Evolutionary conservation across 371 early-diverging fungal species (phyloP).

Genomic region (Mortierella sp.): DNA sequence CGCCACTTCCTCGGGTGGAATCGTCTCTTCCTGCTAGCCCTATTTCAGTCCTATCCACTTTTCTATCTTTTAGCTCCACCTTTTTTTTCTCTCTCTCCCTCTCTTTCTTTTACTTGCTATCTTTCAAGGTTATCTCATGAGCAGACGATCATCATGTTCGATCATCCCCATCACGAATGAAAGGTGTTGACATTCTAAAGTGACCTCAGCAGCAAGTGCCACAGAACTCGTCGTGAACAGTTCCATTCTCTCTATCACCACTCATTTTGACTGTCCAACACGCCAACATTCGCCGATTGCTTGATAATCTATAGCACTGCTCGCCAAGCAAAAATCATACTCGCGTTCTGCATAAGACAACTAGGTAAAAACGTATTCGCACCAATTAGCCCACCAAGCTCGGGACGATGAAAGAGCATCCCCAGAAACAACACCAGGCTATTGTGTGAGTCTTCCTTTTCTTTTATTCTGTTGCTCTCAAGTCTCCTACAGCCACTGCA

Average conservation of each 20-base stretch:
- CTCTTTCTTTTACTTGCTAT: not conserved
- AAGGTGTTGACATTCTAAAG: not conserved
- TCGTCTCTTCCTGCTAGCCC: not conserved
- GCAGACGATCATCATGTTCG: not conserved
- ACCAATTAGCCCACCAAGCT: not conserved
- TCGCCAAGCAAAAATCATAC: not conserved
- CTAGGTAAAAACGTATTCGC: no score
- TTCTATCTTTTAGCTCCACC: not conserved
- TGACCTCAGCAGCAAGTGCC: not conserved
- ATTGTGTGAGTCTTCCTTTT: not conserved
- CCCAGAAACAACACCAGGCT: not conserved
- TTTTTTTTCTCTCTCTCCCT: no score
- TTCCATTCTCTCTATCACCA: not conserved
- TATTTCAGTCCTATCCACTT: not conserved
- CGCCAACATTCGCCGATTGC: not conserved
- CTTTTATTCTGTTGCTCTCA: not conserved
- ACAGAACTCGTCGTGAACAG: no score
- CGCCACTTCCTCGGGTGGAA: conserved; percentile 7
- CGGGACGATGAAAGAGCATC: not conserved
- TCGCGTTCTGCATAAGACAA: not conserved
- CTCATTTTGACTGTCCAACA: not conserved
- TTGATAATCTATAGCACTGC: not conserved
- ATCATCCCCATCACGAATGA: not conserved
- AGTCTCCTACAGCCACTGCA: not conserved
- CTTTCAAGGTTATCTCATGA: not conserved